A percentile compares a stretch with the other conserved stretches of the same genome.
phyloP scores from a whole-genome alignment of 2,329 filamentous ascomycete species.

The Pyrenophora tritici-repentis region DNA sequence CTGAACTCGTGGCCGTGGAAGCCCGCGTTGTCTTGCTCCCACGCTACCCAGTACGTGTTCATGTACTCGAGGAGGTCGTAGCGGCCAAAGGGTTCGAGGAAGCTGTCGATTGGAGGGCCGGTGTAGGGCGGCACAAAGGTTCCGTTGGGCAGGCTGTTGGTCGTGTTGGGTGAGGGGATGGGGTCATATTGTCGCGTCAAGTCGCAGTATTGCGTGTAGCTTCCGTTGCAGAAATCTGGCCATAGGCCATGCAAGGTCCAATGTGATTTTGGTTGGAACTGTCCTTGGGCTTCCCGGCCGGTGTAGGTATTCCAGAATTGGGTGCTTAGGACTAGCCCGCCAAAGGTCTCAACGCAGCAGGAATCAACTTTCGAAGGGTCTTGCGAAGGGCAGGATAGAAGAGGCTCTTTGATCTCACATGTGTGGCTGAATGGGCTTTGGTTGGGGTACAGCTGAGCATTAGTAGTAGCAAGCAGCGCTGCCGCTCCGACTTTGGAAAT shows the following conservation, averaged over 20 bases:
- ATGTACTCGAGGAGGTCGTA: constrained; percentile 67
- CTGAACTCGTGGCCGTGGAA: constrained; percentile 72
- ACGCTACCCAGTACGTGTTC: constrained; percentile 68
- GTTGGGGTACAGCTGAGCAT: constrained; percentile 52
- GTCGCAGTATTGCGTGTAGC: constrained; percentile 71
- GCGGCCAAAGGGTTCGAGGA: constrained; percentile 62
- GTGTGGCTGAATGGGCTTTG: constrained; percentile 62
- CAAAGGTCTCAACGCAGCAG: constrained; percentile 69
- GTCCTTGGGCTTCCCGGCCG: constrained; percentile 61
- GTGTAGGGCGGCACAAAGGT: constrained; percentile 61
- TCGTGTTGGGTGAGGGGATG: constrained; percentile 65
- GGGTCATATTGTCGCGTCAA: constrained; percentile 68
- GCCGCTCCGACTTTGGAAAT: constrained; percentile 21
- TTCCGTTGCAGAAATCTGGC: constrained; percentile 56
- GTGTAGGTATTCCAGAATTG: constrained; percentile 71
- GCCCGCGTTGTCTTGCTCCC: constrained; percentile 59
- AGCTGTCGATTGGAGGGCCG: constrained; percentile 62
- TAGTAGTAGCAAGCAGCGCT: constrained; percentile 26
- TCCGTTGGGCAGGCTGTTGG: constrained; percentile 59
- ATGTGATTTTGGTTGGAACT: constrained; percentile 61
- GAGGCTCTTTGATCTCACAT: constrained; percentile 52
- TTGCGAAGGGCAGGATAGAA: constrained; percentile 42
- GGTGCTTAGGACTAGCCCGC: constrained; percentile 65
- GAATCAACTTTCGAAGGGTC: constrained; percentile 56
- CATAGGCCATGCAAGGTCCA: constrained; percentile 63